Evolutionary conservation across 169 alveolate genomes (phyloP).

Genomic region (Miamiensis avidus): DNA sequence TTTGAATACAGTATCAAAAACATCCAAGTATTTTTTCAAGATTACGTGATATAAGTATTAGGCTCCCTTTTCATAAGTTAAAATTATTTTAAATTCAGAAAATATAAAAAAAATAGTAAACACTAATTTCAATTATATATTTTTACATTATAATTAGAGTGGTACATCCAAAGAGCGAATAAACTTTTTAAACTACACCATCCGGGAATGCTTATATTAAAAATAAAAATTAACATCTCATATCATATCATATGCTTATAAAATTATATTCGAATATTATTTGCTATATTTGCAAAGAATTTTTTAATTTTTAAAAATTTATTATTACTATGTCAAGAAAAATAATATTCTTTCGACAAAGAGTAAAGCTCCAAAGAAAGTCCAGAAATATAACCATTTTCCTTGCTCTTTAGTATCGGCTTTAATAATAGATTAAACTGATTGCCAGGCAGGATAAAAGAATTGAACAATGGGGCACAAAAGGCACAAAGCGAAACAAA

Average conservation of each 20-base stretch:
- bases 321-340: too few relatives aligned
- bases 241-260: background rate
- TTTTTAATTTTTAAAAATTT: too few relatives aligned
- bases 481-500: background rate
- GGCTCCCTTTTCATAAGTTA: too few relatives aligned
- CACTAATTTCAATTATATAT: too few relatives aligned
- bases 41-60: too few relatives aligned
- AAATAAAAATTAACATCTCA: too few relatives aligned
- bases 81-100: too few relatives aligned
- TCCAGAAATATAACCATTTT: background rate
- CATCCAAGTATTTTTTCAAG: too few relatives aligned
- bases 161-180: background rate
- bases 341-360: too few relatives aligned
- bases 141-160: background rate
- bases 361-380: background rate
- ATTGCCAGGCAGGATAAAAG: background rate
- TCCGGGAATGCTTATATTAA: background rate
- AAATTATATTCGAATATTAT: too few relatives aligned
- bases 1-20: too few relatives aligned
- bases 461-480: background rate
- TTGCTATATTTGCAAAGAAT: background rate
- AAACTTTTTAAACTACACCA: background rate
- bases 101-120: too few relatives aligned
- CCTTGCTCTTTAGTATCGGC: background rate
- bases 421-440: background rate